Conservation (phyloP, 495 filamentous ascomycete genomes). For the Chaetomidium leptoderma region DNA sequence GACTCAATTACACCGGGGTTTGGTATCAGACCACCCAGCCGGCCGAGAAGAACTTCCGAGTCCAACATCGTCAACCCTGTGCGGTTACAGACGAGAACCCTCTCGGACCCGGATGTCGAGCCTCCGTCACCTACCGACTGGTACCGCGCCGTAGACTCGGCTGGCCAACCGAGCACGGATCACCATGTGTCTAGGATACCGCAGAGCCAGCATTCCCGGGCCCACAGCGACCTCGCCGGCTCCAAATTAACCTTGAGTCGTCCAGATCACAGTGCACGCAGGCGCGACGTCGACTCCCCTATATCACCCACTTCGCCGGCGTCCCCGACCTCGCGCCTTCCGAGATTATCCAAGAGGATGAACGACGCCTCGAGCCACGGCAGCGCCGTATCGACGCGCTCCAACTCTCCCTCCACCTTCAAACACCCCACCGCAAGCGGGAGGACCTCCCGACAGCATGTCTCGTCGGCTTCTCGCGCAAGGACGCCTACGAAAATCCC, state of each 20-base stretch:
- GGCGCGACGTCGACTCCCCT: constrained; percentile 21
- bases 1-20: constrained; percentile 42
- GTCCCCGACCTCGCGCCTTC: constrained; percentile 41
- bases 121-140: constrained; percentile 51
- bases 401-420: constrained; percentile 46
- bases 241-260: constrained; percentile 34
- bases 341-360: constrained; percentile 42
- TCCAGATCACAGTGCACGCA: constrained; percentile 18
- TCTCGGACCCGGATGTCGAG: constrained; percentile 46
- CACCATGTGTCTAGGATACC: constrained; percentile 28
- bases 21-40: constrained; percentile 41
- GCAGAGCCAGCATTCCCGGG: constrained; percentile 40
- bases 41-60: constrained; percentile 45
- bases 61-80: constrained; percentile 37
- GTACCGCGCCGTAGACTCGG: constrained; percentile 42
- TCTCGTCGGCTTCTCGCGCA: constrained; percentile 19
- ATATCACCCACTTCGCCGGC: constrained; percentile 30
- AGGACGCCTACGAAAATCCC: constrained; percentile 37
- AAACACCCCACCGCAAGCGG: constrained; percentile 38
- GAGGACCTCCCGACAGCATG: constrained; percentile 38
- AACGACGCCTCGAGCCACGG: constrained; percentile 39
- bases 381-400: constrained; percentile 47
- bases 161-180: constrained; percentile 31
- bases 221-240: constrained; percentile 47
- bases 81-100: constrained; percentile 38